These are phyloP conservation scores for Tolypocladium pustulatum DNA, from an alignment of 2,329 filamentous ascomycete species.

Conservation along the genomic window DNA sequence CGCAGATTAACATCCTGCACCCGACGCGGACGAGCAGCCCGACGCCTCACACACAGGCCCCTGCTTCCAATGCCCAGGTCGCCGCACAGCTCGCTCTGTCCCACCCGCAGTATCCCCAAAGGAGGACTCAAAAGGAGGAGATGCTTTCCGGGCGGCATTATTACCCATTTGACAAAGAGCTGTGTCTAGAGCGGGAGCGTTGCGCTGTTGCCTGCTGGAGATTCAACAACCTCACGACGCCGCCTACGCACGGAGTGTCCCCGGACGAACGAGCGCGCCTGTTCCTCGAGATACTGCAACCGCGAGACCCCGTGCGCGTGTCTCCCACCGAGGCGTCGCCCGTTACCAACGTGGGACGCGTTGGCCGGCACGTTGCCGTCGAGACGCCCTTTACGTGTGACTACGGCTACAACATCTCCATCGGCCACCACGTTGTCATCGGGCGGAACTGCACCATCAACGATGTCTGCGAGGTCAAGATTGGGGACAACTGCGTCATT, in stretches of 20 bases:
- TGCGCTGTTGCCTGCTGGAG: constrained; percentile 73
- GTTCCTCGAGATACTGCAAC: constrained; percentile 62
- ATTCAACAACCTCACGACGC: constrained; percentile 71
- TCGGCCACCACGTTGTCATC: constrained; percentile 77
- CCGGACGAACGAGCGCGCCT: constrained; percentile 56
- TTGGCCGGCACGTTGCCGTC: constrained; percentile 68
- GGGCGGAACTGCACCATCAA: constrained; percentile 76
- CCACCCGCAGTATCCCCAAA: constrained; percentile 37
- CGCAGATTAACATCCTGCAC: constrained; percentile 47
- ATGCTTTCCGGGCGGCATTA: constrained; percentile 79
- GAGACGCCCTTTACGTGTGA: constrained; percentile 87
- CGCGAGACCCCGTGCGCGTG: constrained; percentile 43
- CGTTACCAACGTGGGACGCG: constrained; percentile 44
- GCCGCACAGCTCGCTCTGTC: constrained; percentile 50
- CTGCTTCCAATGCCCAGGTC: constrained; percentile 36
- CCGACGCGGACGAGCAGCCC: constrained; percentile 39
- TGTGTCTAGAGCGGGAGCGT: constrained; percentile 73
- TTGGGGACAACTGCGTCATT: constrained; percentile 68
- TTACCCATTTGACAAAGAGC: constrained; percentile 64
- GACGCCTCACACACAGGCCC: constrained; percentile 24
- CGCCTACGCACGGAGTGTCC: constrained; percentile 62
- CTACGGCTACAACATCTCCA: constrained; percentile 88
- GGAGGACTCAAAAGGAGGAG: constrained; percentile 70
- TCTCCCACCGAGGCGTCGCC: constrained; percentile 44
- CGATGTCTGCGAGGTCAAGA: constrained; percentile 73